A percentile compares a stretch with the other conserved stretches of the same genome.
phyloP scores from a whole-genome alignment of 2,329 filamentous ascomycete genomes.

The Scorias spongiosa region DNA sequence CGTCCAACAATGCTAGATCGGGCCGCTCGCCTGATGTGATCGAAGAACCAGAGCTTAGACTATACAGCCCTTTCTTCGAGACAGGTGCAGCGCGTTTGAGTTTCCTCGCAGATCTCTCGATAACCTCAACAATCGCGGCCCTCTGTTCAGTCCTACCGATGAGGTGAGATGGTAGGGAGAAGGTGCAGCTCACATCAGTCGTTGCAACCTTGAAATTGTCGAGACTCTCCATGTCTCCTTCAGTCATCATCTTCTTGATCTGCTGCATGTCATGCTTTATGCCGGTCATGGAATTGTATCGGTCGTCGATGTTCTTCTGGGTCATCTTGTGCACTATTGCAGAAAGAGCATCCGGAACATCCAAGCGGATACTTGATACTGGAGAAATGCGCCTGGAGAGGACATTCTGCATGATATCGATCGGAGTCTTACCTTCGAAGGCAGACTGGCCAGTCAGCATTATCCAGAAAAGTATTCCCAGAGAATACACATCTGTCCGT shows the following conservation, averaged over 20 bases:
- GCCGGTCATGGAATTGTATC: constrained; percentile 71
- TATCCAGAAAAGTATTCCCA: constrained; percentile 81
- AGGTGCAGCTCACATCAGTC: constrained; percentile 85
- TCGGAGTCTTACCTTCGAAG: constrained; percentile 63
- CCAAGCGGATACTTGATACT: constrained; percentile 61
- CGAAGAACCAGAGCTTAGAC: constrained; percentile 32
- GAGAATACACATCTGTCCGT: constrained; percentile 82
- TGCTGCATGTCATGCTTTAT: constrained; percentile 65
- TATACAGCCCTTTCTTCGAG: constrained; percentile 28
- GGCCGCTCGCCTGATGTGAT: constrained; percentile 16
- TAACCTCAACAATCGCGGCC: constrained; percentile 53
- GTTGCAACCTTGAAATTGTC: constrained; percentile 61
- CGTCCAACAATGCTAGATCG: constrained; percentile 20
- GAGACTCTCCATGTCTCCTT: constrained; percentile 58
- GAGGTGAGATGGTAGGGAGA: constrained; percentile 67
- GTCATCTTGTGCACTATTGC: constrained; percentile 85
- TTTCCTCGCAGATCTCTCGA: constrained; percentile 58
- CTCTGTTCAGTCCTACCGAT: constrained; percentile 66
- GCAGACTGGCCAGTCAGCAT: constrained; percentile 66
- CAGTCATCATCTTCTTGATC: constrained; percentile 57
- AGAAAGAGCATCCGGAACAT: constrained; percentile 70
- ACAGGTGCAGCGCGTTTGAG: constrained; percentile 29
- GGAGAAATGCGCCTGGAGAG: constrained; percentile 63
- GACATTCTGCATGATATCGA: constrained; percentile 86
- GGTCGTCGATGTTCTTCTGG: constrained; percentile 69